Percentiles rank a stretch among this genome's conserved stretches.
These are phyloP conservation scores for Fusarium tanahbumbuense DNA, from an alignment of 2,329 filamentous ascomycete genomes.

Conservation along the genomic window DNA sequence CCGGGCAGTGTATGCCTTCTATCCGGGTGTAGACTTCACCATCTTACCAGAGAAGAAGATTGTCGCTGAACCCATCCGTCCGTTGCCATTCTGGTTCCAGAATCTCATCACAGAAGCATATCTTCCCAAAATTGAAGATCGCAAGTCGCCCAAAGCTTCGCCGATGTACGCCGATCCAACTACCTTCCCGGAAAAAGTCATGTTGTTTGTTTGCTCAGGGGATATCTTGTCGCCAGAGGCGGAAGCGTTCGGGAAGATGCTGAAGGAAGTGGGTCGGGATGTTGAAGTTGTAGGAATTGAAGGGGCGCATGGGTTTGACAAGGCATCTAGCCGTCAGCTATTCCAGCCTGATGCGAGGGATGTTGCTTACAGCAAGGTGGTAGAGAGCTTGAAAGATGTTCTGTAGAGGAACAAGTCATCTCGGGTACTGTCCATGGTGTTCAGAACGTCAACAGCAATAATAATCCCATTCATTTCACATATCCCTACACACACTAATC, in stretches of 20 bases:
- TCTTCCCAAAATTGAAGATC: constrained; percentile 42
- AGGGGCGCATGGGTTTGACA: constrained; percentile 43
- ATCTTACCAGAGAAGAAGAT: constrained; percentile 46
- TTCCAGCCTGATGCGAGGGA: constrained; percentile 15
- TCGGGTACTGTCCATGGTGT: accelerated
- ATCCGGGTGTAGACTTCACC: constrained; percentile 50
- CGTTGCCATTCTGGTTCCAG: constrained; percentile 9
- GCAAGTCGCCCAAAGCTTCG: constrained; percentile 50
- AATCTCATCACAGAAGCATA: constrained; percentile 52
- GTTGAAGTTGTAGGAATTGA: constrained; percentile 27
- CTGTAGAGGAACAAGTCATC: neutral
- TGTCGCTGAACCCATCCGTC: constrained; percentile 42
- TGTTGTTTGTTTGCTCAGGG: constrained; percentile 52
- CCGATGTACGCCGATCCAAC: constrained; percentile 46
- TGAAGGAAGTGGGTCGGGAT: constrained; percentile 7
- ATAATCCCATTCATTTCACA: accelerated
- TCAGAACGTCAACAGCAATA: neutral
- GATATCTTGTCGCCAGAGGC: constrained; percentile 53
- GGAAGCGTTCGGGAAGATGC: constrained; percentile 47
- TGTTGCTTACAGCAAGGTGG: constrained; percentile 16
- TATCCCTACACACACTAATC: no score
- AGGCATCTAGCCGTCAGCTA: constrained; percentile 8
- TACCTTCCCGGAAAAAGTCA: constrained; percentile 10
- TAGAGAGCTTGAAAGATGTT: neutral
- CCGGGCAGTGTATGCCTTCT: constrained; percentile 62